Percentiles rank a stretch among this genome's conserved stretches.
phyloP scores from a whole-genome alignment of 1,284 basidiomycete species.

The Trametes pubescens region DNA sequence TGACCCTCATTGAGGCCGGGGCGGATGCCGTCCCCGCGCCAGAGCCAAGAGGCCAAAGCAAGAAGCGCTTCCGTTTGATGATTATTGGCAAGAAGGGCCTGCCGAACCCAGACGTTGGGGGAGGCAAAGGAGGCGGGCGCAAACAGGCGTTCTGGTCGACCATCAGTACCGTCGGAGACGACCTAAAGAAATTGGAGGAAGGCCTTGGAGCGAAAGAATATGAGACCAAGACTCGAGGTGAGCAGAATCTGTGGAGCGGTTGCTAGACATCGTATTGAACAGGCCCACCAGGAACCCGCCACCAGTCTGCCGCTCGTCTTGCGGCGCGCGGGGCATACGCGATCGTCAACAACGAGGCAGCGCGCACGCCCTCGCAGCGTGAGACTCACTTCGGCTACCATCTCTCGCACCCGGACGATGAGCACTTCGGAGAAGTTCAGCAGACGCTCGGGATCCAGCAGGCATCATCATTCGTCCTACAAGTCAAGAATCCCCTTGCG shows the following conservation, averaged over 20 bases:
- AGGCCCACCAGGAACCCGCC: conserved; percentile 54
- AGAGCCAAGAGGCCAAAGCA: conserved; percentile 45
- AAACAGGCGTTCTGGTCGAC: conserved; percentile 66
- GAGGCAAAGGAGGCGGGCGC: conserved; percentile 46
- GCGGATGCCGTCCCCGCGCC: conserved; percentile 59
- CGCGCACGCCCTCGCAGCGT: conserved; percentile 52
- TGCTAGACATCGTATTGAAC: background rate
- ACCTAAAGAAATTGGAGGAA: conserved; percentile 58
- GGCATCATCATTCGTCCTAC: conserved; percentile 59
- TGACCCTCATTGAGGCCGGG: conserved; percentile 52
- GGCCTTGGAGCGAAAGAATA: conserved; percentile 62
- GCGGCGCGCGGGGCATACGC: conserved; percentile 71
- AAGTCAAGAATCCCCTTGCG: conserved; percentile 66
- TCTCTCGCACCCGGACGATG: conserved; percentile 58
- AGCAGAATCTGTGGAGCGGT: background rate
- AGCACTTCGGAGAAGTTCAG: conserved; percentile 59
- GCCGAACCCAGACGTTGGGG: conserved; percentile 56
- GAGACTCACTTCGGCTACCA: conserved; percentile 66
- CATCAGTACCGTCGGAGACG: conserved; percentile 59
- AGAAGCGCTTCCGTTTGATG: conserved; percentile 61
- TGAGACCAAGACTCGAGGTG: conserved; percentile 72
- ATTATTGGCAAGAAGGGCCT: conserved; percentile 70
- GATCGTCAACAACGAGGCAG: conserved; percentile 59
- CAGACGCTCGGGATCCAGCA: conserved; percentile 57
- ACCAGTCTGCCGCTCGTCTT: conserved; percentile 62